These are phyloP conservation scores for Russula vinacea DNA, from an alignment of 768 basidiomycete genomes.

Conservation along the genomic window DNA sequence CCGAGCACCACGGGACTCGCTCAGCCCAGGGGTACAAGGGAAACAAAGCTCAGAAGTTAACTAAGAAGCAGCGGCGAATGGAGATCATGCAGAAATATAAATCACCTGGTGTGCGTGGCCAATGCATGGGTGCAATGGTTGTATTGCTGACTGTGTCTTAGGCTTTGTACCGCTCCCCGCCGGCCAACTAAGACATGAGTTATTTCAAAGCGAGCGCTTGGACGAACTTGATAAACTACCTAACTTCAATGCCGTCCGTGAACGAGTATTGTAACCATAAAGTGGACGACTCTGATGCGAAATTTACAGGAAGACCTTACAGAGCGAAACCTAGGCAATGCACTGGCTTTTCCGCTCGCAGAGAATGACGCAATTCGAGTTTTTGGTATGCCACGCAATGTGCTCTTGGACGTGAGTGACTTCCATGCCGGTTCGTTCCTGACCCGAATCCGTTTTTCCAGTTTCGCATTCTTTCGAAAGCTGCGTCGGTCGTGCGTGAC, in stretches of 20 bases:
- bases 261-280: not conserved
- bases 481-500: slow-evolving; percentile 69
- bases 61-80: slow-evolving; percentile 12
- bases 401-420: slow-evolving; percentile 23
- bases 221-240: slow-evolving; percentile 40
- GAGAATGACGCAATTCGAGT: slow-evolving; percentile 28
- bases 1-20: not conserved
- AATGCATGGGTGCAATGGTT: not conserved
- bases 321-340: slow-evolving; percentile 18
- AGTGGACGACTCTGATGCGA: not conserved
- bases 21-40: slow-evolving; percentile 27
- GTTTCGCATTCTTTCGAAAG: slow-evolving; percentile 67
- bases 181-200: slow-evolving; percentile 39
- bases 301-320: slow-evolving; percentile 21
- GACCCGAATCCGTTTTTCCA: slow-evolving; percentile 33
- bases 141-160: slow-evolving; percentile 27
- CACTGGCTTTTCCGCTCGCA: slow-evolving; percentile 25
- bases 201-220: slow-evolving; percentile 43
- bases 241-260: slow-evolving; percentile 44
- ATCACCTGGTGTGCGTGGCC: slow-evolving; percentile 23
- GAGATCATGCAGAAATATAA: slow-evolving; percentile 17
- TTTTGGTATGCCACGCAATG: slow-evolving; percentile 20
- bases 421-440: not conserved
- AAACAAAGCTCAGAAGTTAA: slow-evolving; percentile 7
- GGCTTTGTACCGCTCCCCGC: slow-evolving; percentile 47